Evolutionary conservation across 768 basidiomycete genomes (phyloP).

Genomic region (Suillus paluster): DNA sequence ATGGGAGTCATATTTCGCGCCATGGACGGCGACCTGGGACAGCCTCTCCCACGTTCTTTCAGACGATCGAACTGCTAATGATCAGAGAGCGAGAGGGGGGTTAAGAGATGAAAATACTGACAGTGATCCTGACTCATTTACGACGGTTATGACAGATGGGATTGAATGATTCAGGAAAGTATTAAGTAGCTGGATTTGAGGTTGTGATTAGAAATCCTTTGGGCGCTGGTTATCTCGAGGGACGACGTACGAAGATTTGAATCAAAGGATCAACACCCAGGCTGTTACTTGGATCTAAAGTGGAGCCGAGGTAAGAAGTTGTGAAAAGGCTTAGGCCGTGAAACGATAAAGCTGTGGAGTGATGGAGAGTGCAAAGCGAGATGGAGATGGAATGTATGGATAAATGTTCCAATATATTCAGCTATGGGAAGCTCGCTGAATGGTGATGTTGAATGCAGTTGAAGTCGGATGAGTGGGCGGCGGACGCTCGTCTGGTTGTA

Average conservation of each 20-base stretch:
- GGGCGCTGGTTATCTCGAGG: neutral
- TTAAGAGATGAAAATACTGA: neutral
- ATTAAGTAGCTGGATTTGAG: neutral
- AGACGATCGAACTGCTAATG: neutral
- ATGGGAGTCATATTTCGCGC: neutral
- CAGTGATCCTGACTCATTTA: neutral
- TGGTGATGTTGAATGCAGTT: no score
- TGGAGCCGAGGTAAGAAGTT: no score
- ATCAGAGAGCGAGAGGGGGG: neutral
- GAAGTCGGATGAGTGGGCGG: no score
- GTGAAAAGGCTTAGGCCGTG: no score
- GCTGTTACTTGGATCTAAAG: no score
- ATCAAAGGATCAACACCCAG: no score
- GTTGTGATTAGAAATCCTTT: neutral
- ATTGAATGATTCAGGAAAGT: neutral
- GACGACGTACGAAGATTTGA: neutral
- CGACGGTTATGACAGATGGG: neutral
- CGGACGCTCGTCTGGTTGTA: neutral
- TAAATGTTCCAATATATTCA: no score
- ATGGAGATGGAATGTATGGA: no score
- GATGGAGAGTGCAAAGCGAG: no score
- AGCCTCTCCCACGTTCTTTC: neutral
- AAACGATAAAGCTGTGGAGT: neutral
- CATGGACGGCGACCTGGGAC: neutral
- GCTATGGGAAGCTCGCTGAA: no score